phyloP scores from a whole-genome alignment of 1,139 yeast genomes.

The Geotrichum bryndzae region DNA sequence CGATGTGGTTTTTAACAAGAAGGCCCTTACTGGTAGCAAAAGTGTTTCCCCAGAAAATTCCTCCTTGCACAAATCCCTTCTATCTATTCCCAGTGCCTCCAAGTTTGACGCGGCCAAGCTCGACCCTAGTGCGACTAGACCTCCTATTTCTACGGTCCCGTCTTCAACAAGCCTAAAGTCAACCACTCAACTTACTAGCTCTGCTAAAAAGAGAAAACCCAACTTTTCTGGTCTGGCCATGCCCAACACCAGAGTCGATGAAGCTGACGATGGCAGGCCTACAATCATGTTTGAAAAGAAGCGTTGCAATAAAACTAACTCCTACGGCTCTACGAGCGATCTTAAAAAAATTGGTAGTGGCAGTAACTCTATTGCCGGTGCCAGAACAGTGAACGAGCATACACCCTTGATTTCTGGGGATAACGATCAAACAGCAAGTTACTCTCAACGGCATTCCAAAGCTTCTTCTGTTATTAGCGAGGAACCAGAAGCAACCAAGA shows the following conservation, averaged over 20 bases:
- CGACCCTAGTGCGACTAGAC: background rate
- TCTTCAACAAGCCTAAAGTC: background rate
- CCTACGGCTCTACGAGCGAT: background rate
- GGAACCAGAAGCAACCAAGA: background rate
- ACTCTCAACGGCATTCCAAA: background rate
- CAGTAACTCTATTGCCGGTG: slow-evolving; percentile 10
- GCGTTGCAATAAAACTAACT: background rate
- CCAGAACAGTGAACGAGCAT: slow-evolving; percentile 1
- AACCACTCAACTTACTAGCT: background rate
- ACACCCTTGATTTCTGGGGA: background rate
- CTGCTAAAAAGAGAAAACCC: slow-evolving; percentile 38
- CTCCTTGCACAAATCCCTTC: background rate
- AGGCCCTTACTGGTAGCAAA: background rate
- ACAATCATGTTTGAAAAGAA: slow-evolving; percentile 44
- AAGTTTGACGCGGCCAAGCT: background rate
- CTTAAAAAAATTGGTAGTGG: slow-evolving; percentile 2
- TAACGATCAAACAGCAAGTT: background rate
- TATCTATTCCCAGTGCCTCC: background rate
- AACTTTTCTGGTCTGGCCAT: slow-evolving; percentile 73
- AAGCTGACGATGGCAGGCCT: slow-evolving; percentile 50
- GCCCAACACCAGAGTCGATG: slow-evolving; percentile 65
- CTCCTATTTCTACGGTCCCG: background rate
- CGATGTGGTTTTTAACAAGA: background rate
- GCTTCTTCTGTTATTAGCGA: background rate
- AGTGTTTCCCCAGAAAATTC: slow-evolving; percentile 2